Conservation (phyloP, 176 grass and related monocot genomes). For the Areca catechu region DNA sequence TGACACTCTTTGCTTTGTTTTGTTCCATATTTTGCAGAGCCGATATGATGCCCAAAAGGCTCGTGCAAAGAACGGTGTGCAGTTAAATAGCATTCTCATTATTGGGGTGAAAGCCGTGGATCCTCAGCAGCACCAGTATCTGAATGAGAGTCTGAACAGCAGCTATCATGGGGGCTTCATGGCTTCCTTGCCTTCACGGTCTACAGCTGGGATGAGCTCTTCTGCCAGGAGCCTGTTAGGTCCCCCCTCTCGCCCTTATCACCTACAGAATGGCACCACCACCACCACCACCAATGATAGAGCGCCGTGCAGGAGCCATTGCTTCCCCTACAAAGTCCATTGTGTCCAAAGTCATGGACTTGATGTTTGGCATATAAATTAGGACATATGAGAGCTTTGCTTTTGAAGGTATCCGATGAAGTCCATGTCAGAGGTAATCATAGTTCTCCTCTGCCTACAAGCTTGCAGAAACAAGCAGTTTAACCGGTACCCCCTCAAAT, state of each 20-base stretch:
- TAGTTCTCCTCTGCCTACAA: no score
- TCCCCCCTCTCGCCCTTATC: conserved; percentile 16
- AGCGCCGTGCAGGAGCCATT: conserved; percentile 34
- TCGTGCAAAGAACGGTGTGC: conserved; percentile 52
- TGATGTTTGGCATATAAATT: conserved; percentile 78
- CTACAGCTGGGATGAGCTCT: conserved; percentile 27
- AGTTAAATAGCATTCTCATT: conserved; percentile 81
- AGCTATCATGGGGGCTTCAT: conserved; percentile 21
- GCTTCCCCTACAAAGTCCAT: conserved; percentile 74
- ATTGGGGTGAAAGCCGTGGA: conserved; percentile 79
- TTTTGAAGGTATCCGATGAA: no score
- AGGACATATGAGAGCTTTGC: neutral
- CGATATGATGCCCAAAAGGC: conserved; percentile 70
- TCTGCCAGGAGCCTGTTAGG: conserved; percentile 12
- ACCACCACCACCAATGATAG: conserved; percentile 13
- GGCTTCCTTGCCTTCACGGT: conserved; percentile 34
- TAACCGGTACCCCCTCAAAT: no score
- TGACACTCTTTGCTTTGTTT: neutral
- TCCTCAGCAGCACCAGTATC: conserved; percentile 52
- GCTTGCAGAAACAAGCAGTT: no score
- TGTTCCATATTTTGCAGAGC: conserved; percentile 30
- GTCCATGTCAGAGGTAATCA: no score
- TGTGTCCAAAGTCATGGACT: conserved; percentile 70
- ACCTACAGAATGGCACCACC: conserved; percentile 27
- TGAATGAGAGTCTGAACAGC: conserved; percentile 41